These are phyloP conservation scores for Phoenix dactylifera DNA, from an alignment of 176 grass and related monocot genomes.

Conservation along the genomic window DNA sequence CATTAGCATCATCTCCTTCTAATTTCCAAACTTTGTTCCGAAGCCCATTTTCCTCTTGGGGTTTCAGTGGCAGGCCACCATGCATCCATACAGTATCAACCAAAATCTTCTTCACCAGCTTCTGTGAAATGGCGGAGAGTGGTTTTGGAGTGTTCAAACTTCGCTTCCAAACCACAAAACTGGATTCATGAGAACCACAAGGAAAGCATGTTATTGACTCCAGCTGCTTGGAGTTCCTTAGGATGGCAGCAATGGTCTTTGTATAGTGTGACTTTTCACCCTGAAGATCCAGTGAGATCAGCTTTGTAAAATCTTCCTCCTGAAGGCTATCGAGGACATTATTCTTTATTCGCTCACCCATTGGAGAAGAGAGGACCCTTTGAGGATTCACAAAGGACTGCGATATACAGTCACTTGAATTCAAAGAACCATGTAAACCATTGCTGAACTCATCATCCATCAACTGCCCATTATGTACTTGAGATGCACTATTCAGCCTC, in stretches of 20 bases:
- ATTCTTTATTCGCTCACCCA: background rate
- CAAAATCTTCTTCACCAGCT: slow-evolving; percentile 65
- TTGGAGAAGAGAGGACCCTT: background rate
- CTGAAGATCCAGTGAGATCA: slow-evolving; percentile 28
- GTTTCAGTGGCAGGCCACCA: background rate
- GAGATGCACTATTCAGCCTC: background rate
- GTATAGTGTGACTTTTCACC: slow-evolving; percentile 20
- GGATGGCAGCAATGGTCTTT: slow-evolving; percentile 20
- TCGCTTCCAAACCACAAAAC: slow-evolving; percentile 47
- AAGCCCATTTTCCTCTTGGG: background rate
- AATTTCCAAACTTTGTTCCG: background rate
- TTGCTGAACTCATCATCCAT: slow-evolving; percentile 33
- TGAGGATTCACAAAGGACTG: background rate
- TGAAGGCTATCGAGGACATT: background rate
- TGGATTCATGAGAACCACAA: slow-evolving; percentile 14
- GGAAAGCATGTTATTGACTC: background rate
- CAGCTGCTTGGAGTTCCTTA: slow-evolving; percentile 13
- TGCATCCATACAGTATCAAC: slow-evolving; percentile 13
- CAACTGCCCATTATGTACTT: background rate
- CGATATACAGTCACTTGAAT: slow-evolving; percentile 7
- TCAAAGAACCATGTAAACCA: slow-evolving; percentile 18
- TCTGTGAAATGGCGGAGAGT: slow-evolving; percentile 32
- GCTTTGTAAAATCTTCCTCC: background rate
- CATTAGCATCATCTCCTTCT: background rate
- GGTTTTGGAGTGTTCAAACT: background rate